Base-by-base conservation (phyloP, 352 stramenopile species). In the Phytopythium boreale region DNA sequence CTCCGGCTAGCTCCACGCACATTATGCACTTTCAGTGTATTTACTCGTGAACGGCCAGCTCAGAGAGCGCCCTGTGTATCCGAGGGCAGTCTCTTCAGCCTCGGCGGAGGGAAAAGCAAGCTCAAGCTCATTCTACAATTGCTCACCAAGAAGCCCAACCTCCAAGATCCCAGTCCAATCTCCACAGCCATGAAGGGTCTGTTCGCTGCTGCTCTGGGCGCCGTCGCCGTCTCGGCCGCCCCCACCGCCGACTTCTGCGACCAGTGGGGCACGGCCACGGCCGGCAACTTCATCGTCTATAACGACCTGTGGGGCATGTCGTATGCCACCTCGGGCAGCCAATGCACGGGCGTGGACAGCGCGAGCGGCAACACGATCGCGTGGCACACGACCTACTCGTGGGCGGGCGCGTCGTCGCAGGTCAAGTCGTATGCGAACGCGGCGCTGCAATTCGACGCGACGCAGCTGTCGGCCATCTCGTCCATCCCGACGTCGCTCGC, bases 351-450 rank as follows among this genome's bases (percentile, higher is more conserved):
- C 20, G 72, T 80, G 8, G 67, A 66, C 41, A 64, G 70, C 46
- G 64, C 53, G 34, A 73, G 47, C 36, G 71, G 66, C 50, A 62
- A 63, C 31, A 62, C 68, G 7, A 60, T 84, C 22, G 67, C 72
- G 22, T 83, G 72, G 70, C 59, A 77, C 52, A 83, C 75, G 4
- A 62, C 57, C 15, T 80, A 71, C 64, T 72, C 62, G 56, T 83
- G 72, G 75, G 66, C 68, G 1, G 75, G 72, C 11, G 65, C 66
- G 0, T 56, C 22, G 1, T 75, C 59, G 56, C 68, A 79, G 26
- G 75, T 80, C 57, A 84, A 84, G 62, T 80, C 75, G 64, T 84
- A 72, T 64, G 70, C 75, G 17, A 84, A 80, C 49, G 70, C 71
- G 6, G 70, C 62, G 22, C 72, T 84, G 34, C 71, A 72, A 59